Conservation (phyloP, 1,284 basidiomycete genomes). For the Sporisorium iseilematis-ciliati region DNA sequence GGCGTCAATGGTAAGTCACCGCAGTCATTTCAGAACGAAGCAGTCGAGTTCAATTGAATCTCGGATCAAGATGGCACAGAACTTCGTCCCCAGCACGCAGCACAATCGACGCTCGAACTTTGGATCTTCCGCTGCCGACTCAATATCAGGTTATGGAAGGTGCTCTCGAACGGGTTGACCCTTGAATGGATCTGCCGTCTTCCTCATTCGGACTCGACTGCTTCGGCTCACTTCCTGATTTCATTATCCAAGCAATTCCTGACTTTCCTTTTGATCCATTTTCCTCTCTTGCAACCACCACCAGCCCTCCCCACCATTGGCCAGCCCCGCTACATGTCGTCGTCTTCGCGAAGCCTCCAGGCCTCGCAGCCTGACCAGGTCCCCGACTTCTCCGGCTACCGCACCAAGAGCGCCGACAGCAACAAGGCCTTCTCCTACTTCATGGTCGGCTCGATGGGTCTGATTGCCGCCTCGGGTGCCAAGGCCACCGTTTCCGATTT, state of each 20-base stretch:
- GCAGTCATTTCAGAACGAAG: not conserved
- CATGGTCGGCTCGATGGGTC: slow-evolving; percentile 95
- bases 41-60: not conserved
- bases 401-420: slow-evolving; percentile 76
- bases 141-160: not conserved
- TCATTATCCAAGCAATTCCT: not conserved
- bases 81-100: no score
- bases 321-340: slow-evolving; percentile 61
- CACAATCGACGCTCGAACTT: not conserved
- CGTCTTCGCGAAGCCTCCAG: slow-evolving; percentile 59
- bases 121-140: not conserved
- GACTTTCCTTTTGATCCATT: not conserved
- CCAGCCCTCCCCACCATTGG: slow-evolving; percentile 51
- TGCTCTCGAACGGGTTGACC: not conserved
- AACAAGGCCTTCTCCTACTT: slow-evolving; percentile 94
- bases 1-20: slow-evolving; percentile 55
- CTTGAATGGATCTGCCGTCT: not conserved
- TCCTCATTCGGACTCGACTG: not conserved
- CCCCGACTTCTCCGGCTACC: slow-evolving; percentile 89
- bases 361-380: slow-evolving; percentile 73
- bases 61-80: not conserved
- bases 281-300: not conserved
- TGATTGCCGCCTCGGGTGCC: slow-evolving; percentile 91
- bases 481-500: slow-evolving; percentile 95
- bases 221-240: not conserved